phyloP scores from a whole-genome alignment of 192 early-diverging fungal genomes.

The Linderina pennispora region DNA sequence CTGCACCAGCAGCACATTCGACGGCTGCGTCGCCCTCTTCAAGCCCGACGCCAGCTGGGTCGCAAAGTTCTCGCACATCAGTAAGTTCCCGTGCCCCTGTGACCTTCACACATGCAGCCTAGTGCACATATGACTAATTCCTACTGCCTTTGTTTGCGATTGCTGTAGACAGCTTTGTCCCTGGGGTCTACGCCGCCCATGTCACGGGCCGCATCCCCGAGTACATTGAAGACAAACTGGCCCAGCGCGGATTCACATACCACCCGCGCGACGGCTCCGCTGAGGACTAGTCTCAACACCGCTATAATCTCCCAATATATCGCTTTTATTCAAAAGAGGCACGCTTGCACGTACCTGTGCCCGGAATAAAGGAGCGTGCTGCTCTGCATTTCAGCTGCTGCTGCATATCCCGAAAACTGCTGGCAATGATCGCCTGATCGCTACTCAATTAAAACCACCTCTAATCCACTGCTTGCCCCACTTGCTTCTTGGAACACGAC shows the following conservation, averaged over 20 bases:
- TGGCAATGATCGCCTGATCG: too few species aligned
- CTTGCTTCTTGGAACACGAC: too few species aligned
- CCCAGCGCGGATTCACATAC: slow-evolving; percentile 61
- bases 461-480: too few species aligned
- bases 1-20: slow-evolving; percentile 73
- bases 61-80: slow-evolving; percentile 58
- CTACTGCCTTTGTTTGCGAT: too few species aligned
- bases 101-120: too few species aligned
- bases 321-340: slow-evolving; percentile 2
- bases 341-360: background rate
- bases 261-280: slow-evolving; percentile 60
- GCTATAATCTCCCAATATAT: too few species aligned
- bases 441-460: too few species aligned
- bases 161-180: slow-evolving; percentile 39
- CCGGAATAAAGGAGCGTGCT: too few species aligned
- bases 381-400: too few species aligned
- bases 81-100: too few species aligned
- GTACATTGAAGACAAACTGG: slow-evolving; percentile 66
- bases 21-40: slow-evolving; percentile 69
- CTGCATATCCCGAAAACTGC: too few species aligned
- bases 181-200: slow-evolving; percentile 71
- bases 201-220: slow-evolving; percentile 69
- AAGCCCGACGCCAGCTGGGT: slow-evolving; percentile 73
- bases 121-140: too few species aligned
- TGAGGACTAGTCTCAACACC: slow-evolving; percentile 35